Evolutionary conservation across 371 early-diverging fungal species (phyloP), one percentile per base, ranked within the genome.

Genomic region (Actinomortierella wolfii): DNA sequence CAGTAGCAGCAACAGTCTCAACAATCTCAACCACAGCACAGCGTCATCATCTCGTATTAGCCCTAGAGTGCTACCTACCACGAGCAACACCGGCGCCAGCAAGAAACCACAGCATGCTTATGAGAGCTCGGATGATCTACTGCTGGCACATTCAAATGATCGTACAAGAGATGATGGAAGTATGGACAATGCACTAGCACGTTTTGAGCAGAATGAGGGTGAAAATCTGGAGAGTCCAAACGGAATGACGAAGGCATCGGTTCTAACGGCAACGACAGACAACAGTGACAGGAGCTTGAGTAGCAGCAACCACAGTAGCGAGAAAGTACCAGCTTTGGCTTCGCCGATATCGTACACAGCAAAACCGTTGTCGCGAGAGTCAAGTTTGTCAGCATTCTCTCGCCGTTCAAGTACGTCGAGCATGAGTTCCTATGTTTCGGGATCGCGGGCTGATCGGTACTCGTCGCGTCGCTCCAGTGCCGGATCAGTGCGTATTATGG

Each of bases 401-500:
- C 57, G 70, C 7, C 54, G 60, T n/a, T 70, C 70, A 2, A 70
- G 70, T 24, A 49, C 51, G 34, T 71, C 71, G 13, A 71, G 71
- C 44, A 13, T 65, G 13, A 48, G 56, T 1, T 71, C 71, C 1
- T 51, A 61, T 11, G 61, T 23, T 7, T 45, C 51, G 11, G 18
- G 28, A 9, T 58, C 34, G 11, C 34, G 34, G 34, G 11, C 61
- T 20, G 71, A 71, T 6, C 48, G 17, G 15, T 40, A 45, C 2
- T 54, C 61, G 29, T 47, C 56, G n/a, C 60, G 55, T n/a, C n/a
- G n/a, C 51, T 64, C 71, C 13, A 71, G 71, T 43, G 47, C 45
- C 29, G 71, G 66, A 17, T 71, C 71, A 6, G 55, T 59, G 11
- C 53, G 66, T 7, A 55, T 71, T 9, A 51, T 61, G 52, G 47